Evolutionary conservation across 768 basidiomycete species (phyloP).

Genomic region (Rhizopogon sp.): DNA sequence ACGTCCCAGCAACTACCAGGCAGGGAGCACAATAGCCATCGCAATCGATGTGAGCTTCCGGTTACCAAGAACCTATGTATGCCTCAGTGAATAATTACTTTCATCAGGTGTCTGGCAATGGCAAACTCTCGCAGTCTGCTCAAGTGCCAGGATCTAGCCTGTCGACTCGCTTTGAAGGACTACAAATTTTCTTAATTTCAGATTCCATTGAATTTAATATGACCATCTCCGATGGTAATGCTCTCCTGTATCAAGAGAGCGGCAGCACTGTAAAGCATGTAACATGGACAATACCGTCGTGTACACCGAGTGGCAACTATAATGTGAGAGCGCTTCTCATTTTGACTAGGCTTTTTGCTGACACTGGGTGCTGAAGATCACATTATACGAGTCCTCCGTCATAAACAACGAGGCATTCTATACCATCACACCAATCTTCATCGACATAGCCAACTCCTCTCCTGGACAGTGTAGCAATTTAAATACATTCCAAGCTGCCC

Average conservation of each 20-base stretch:
- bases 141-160: conserved; percentile 27
- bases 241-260: conserved; percentile 32
- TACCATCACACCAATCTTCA: conserved; percentile 33
- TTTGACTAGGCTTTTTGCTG: neutral
- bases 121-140: conserved; percentile 28
- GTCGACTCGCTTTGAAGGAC: conserved; percentile 2
- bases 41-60: too few relatives aligned
- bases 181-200: conserved; percentile 43
- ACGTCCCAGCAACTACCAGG: neutral
- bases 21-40: too few relatives aligned
- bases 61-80: too few relatives aligned
- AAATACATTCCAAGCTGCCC: conserved; percentile 11
- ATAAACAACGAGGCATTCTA: conserved; percentile 28
- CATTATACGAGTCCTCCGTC: conserved; percentile 36
- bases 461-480: conserved; percentile 24
- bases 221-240: conserved; percentile 22
- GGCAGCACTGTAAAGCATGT: conserved; percentile 18
- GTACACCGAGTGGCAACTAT: conserved; percentile 9
- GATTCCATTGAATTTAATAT: conserved; percentile 11
- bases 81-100: too few relatives aligned
- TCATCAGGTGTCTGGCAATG: conserved; percentile 38
- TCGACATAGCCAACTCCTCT: too few relatives aligned
- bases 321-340: neutral
- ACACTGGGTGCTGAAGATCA: conserved; percentile 27
- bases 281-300: too few relatives aligned